phyloP scores from a whole-genome alignment of 352 stramenopile species.

The Phytopythium sindhum region DNA sequence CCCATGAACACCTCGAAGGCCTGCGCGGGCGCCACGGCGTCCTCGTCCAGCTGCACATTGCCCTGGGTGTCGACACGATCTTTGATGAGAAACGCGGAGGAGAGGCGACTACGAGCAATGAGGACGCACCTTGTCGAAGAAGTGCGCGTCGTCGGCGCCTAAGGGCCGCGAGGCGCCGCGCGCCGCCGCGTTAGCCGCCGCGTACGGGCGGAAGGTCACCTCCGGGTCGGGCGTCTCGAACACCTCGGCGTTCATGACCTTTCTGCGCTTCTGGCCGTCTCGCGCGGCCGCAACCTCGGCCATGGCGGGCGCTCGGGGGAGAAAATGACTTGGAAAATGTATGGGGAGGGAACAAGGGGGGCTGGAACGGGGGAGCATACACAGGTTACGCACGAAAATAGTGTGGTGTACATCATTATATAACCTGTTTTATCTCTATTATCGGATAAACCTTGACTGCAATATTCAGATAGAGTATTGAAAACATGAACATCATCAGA shows the following conservation, averaged over 20 bases:
- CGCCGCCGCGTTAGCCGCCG: constrained; percentile 29
- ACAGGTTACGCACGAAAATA: no score
- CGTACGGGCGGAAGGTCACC: constrained; percentile 58
- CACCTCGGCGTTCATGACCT: constrained; percentile 68
- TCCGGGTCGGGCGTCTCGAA: constrained; percentile 75
- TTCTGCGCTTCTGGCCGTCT: constrained; percentile 37
- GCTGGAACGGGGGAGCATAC: no score
- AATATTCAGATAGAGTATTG: no score
- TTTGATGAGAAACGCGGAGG: no score
- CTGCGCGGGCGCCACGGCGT: constrained; percentile 37
- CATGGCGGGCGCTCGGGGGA: not conserved
- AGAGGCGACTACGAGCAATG: not conserved
- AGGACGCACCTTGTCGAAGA: constrained; percentile 48
- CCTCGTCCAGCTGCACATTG: constrained; percentile 63
- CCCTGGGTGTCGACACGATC: constrained; percentile 25
- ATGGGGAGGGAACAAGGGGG: not conserved
- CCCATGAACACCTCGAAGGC: constrained; percentile 82
- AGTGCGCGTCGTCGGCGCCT: constrained; percentile 37
- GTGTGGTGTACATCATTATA: no score
- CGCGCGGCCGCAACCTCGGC: constrained; percentile 31
- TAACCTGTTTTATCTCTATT: no score
- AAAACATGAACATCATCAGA: no score
- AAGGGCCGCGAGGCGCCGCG: constrained; percentile 9
- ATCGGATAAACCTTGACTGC: no score
- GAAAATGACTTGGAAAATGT: constrained; percentile 1